Evolutionary conservation across 176 grass and related monocot genomes (phyloP).

Genomic region (Avena insularis): DNA sequence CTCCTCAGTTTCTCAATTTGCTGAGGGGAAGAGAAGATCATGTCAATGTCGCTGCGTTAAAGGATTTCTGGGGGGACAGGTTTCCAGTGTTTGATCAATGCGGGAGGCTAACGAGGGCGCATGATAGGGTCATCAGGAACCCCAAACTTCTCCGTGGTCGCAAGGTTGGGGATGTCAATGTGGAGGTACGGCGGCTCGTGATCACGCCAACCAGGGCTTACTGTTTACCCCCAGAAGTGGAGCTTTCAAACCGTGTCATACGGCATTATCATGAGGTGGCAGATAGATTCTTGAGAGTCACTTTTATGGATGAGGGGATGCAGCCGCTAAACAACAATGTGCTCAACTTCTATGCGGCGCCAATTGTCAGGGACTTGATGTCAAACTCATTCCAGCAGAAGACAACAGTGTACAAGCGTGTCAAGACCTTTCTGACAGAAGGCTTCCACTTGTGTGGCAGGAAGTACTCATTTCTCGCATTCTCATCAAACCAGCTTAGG

Average conservation of each 20-base stretch:
- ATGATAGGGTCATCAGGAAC: constrained; percentile 45
- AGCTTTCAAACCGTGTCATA: constrained; percentile 79
- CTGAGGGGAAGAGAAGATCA: constrained; percentile 50
- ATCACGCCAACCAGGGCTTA: constrained; percentile 84
- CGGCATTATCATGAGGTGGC: constrained; percentile 63
- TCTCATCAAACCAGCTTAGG: constrained; percentile 85
- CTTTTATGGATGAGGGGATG: constrained; percentile 89
- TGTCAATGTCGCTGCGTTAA: constrained; percentile 52
- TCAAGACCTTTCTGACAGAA: constrained; percentile 57
- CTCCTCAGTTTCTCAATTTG: constrained; percentile 65
- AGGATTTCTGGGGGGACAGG: constrained; percentile 62
- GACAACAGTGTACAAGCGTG: constrained; percentile 70
- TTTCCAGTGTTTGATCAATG: constrained; percentile 45
- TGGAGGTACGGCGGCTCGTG: constrained; percentile 68
- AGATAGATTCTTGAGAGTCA: constrained; percentile 88
- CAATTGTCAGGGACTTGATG: constrained; percentile 74
- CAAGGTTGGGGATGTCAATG: constrained; percentile 38
- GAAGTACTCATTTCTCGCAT: constrained; percentile 87
- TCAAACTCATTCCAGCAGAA: constrained; percentile 67
- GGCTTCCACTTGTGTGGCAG: constrained; percentile 82
- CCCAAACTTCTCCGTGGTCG: constrained; percentile 37
- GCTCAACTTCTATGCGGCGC: constrained; percentile 64
- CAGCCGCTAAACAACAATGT: constrained; percentile 66
- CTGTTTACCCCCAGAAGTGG: constrained; percentile 76
- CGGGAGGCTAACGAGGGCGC: constrained; percentile 43